Base-by-base conservation (phyloP, 306 rosid species). In the Trifolium dubium region DNA sequence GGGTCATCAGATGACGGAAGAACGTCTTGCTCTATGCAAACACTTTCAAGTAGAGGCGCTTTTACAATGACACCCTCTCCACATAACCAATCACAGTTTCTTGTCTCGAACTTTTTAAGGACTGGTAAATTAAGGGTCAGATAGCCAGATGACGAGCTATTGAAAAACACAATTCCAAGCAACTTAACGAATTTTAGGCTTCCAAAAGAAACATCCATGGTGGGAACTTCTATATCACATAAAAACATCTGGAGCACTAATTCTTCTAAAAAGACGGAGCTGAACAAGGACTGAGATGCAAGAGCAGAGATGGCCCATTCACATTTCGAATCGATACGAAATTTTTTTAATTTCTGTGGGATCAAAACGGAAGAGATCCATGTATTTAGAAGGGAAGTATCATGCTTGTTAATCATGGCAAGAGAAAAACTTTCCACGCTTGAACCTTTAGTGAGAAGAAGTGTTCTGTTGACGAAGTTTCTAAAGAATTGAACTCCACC, bases 341-440 rank as follows among this genome's bases (percentile, higher is more conserved):
- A 59, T 4, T 4, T 58, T 30, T 67, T 59, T 0, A 67, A 13
- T 10, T 12, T 15, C 41, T 12, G 12, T 6, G 8, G 58, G 19
- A 15, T 60, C 30, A 73, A 74, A 23, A 40, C 5, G 2, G 8
- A 5, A 15, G 71, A 37, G 23, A 79, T 66, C 83, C 79, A 79
- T 2, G 64, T 15, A 39, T 72, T 66, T 18, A 80, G 37, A 9
- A 46, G 9, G 1, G 29, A 39, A 3, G 0, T 18, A n/a, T 59
- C 43, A 30, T 39, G 30, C 13, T 37, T n/a, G 40, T 50, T 1
- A 11, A 5, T 2, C 0, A 72, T 39, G 12, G 3, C 12, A 6
- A 79, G 66, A 2, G 66, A 32, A 17, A 59, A 58, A 30, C 50
- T 60, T 34, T 65, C 55, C 4, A 72, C 2, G 0, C 2, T 10